Percentiles rank a stretch among this genome's conserved stretches.
Evolutionary conservation across 2,329 filamentous ascomycete species (phyloP).

Genomic region (Emergomyces pasteurianus): DNA sequence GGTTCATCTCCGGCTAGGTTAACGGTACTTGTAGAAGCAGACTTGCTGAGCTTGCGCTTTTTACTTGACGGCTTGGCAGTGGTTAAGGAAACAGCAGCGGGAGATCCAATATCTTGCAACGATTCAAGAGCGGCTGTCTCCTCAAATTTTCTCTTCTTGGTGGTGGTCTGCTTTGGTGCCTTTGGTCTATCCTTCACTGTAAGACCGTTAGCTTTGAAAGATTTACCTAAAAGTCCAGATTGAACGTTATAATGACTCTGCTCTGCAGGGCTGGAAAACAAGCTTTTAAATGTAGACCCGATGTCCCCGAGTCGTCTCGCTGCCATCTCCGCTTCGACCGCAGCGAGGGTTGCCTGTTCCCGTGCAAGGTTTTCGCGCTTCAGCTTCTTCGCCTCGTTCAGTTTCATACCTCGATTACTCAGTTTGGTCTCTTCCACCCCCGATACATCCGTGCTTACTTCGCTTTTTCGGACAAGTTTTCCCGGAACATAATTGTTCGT

Average conservation of each 20-base stretch:
- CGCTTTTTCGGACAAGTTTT: slow-evolving; percentile 29
- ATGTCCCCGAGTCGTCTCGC: slow-evolving; percentile 27
- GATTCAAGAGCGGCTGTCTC: slow-evolving; percentile 26
- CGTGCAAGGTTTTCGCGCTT: slow-evolving; percentile 43
- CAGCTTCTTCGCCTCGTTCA: slow-evolving; percentile 50
- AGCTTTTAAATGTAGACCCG: slow-evolving; percentile 26
- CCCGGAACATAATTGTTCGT: slow-evolving; percentile 27
- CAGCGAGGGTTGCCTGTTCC: slow-evolving; percentile 35
- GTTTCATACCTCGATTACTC: slow-evolving; percentile 47
- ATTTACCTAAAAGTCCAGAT: slow-evolving; percentile 15
- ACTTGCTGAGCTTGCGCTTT: slow-evolving; percentile 27
- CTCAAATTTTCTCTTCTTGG: slow-evolving; percentile 46
- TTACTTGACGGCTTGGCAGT: slow-evolving; percentile 23
- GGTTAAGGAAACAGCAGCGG: slow-evolving; percentile 11
- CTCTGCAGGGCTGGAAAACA: slow-evolving; percentile 21
- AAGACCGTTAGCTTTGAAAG: slow-evolving; percentile 15
- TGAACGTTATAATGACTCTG: slow-evolving; percentile 11
- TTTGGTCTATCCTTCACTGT: slow-evolving; percentile 16
- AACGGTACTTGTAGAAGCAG: slow-evolving; percentile 10
- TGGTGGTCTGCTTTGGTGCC: slow-evolving; percentile 15
- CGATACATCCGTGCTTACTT: slow-evolving; percentile 25
- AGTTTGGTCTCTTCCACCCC: slow-evolving; percentile 39
- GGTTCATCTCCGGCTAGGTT: slow-evolving; percentile 11
- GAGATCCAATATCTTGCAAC: slow-evolving; percentile 14
- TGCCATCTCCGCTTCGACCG: slow-evolving; percentile 27